Percentiles rank a stretch among this genome's conserved stretches.
phyloP scores from a whole-genome alignment of 441 rosid genomes.

The Erodium texanum region DNA sequence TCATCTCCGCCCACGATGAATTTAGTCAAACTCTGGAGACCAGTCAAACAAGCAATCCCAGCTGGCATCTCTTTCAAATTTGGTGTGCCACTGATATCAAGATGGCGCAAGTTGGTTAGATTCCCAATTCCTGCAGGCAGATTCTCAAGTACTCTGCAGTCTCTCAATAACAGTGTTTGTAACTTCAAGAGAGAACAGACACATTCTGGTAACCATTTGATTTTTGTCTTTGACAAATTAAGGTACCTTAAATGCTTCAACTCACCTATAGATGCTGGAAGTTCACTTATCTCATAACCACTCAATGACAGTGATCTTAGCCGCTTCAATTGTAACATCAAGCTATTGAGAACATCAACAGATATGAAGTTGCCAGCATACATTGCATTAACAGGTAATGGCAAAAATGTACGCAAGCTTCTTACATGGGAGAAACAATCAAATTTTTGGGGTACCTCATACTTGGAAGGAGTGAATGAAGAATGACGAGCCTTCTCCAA shows the following conservation, averaged over 20 bases:
- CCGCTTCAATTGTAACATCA: background rate
- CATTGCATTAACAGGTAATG: background rate
- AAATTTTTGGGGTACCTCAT: conserved; percentile 1
- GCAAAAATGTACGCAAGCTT: conserved; percentile 4
- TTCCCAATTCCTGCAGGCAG: conserved; percentile 4
- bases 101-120: conserved; percentile 6
- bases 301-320: conserved; percentile 11
- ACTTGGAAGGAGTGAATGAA: background rate
- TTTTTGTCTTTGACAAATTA: background rate
- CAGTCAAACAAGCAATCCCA: background rate
- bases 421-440: background rate
- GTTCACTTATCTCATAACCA: background rate
- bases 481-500: background rate
- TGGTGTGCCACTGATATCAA: conserved; percentile 4
- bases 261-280: background rate
- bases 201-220: background rate
- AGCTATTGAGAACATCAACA: background rate
- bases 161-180: conserved; percentile 5
- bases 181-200: conserved; percentile 5
- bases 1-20: conserved; percentile 12
- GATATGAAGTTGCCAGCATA: background rate
- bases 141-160: background rate
- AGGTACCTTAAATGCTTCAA: conserved; percentile 18
- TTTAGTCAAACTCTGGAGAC: conserved; percentile 7
- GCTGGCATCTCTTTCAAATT: conserved; percentile 8